Percentiles rank a stretch among this genome's conserved stretches.
Conservation (phyloP, 768 basidiomycete genomes). For the Termitomyces sp. region DNA sequence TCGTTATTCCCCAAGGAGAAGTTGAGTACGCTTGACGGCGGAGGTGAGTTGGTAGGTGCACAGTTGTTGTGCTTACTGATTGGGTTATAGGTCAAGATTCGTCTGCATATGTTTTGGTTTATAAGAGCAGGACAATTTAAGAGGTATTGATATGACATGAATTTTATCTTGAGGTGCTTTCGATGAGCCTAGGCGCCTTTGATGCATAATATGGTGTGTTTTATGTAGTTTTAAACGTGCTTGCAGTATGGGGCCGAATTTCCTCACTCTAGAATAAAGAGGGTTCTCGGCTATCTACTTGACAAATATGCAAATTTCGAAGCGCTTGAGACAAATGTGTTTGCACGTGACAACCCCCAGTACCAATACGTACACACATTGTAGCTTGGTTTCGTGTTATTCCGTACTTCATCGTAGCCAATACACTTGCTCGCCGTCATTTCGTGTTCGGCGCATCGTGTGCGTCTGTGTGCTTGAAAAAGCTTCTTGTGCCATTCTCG, state of each 20-base stretch:
- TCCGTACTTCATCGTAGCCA: too few relatives aligned
- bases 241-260: neutral
- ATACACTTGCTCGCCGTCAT: too few relatives aligned
- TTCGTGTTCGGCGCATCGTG: too few relatives aligned
- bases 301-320: too few relatives aligned
- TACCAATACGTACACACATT: too few relatives aligned
- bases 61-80: neutral
- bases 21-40: slow-evolving; percentile 80
- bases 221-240: neutral
- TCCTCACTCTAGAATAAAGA: neutral
- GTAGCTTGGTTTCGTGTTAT: too few relatives aligned
- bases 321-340: too few relatives aligned
- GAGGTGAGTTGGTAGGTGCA: slow-evolving; percentile 38
- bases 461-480: too few relatives aligned
- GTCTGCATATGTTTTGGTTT: slow-evolving; percentile 84
- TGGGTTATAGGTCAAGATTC: slow-evolving; percentile 63
- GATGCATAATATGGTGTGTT: neutral
- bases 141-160: neutral
- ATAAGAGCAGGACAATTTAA: slow-evolving; percentile 50
- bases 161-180: neutral
- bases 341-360: too few relatives aligned
- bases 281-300: too few relatives aligned
- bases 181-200: neutral
- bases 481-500: too few relatives aligned
- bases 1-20: slow-evolving; percentile 83